A percentile compares a stretch with the other conserved stretches of the same genome.
These are phyloP conservation scores for Breynia disticha DNA, from an alignment of 441 rosid species.

Conservation along the genomic window DNA sequence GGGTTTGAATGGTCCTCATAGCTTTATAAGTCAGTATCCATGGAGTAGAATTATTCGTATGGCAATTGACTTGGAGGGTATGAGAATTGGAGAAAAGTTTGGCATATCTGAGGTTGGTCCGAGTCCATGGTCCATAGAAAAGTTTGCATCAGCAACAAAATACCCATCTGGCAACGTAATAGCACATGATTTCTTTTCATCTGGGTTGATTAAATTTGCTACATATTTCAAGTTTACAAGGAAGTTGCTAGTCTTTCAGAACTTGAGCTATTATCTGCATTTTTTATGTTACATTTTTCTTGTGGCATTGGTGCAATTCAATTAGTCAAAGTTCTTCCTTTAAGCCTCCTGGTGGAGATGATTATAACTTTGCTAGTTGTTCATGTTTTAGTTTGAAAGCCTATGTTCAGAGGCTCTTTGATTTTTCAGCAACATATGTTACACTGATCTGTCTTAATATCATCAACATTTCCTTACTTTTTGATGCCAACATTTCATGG, in stretches of 20 bases:
- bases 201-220: constrained; percentile 69
- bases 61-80: constrained; percentile 94
- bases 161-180: constrained; percentile 73
- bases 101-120: constrained; percentile 94
- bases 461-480: constrained; percentile 64
- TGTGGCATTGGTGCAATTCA: too few species aligned
- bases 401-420: constrained; percentile 36
- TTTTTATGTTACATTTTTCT: too few species aligned
- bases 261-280: too few species aligned
- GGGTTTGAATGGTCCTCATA: constrained; percentile 95
- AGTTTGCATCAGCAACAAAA: constrained; percentile 71
- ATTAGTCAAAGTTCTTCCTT: too few species aligned
- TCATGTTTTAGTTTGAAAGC: too few species aligned
- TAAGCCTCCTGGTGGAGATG: too few species aligned
- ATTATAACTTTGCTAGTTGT: too few species aligned
- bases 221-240: constrained; percentile 93
- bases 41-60: constrained; percentile 66
- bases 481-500: constrained; percentile 80
- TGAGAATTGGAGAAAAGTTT: constrained; percentile 92
- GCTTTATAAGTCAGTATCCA: constrained; percentile 97
- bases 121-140: constrained; percentile 81
- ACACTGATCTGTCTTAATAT: constrained; percentile 89
- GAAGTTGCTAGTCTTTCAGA: constrained; percentile 96
- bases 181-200: constrained; percentile 78
- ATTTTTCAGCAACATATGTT: constrained; percentile 78